Evolutionary conservation across 2,329 filamentous ascomycete species (phyloP), one percentile per base, ranked within the genome.

Genomic region (Pseudocercospora pini-densiflorae): DNA sequence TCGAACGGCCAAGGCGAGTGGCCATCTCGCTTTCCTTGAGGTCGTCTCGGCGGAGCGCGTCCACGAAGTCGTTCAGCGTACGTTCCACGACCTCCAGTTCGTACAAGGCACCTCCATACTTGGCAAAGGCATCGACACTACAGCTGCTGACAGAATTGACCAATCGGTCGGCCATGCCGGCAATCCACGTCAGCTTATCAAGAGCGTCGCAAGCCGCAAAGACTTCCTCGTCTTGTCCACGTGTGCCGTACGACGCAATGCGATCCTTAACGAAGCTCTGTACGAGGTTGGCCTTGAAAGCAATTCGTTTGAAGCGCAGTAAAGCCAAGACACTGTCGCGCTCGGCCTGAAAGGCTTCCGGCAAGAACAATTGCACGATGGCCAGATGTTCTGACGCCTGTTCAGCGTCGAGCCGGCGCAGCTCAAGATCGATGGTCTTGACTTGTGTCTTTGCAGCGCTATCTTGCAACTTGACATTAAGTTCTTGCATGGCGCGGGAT

Each of bases 11-110:
- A 43, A 98, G 83, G 76, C 97, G 92, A 24, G 88, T 88, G 0
- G 92, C 89, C 75, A 93, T 93, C 73, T 92, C 90, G 77, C 90
- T 88, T 79, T 94, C 91, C 79, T 93, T 93, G 58, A 98, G 82
- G 63, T 97, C 93, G 72, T 97, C 93, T 61, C 89, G 89, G 70
- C 93, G 90, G 62, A 97, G 78, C 5, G 88, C 88, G 70, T 97
- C 94, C 64, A 98, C 92, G 88, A 93, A 97, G 63, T 87, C 87
- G 75, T 97, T 97, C 59, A 98, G 81, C 0, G 92, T 92, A 64
- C 93, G 87, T 80, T 99, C 95, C 10, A 98, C 92, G 0, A 94
- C 93, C 76, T 97, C 92, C 59, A 98, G 84, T 78, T 98, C 95
- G 72, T 93, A 92, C 65, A 95, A 80, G 1, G 93, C 92, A 49